phyloP scores from a whole-genome alignment of 129 eudicot species.

The Pseudognaphalium luteoalbum region DNA sequence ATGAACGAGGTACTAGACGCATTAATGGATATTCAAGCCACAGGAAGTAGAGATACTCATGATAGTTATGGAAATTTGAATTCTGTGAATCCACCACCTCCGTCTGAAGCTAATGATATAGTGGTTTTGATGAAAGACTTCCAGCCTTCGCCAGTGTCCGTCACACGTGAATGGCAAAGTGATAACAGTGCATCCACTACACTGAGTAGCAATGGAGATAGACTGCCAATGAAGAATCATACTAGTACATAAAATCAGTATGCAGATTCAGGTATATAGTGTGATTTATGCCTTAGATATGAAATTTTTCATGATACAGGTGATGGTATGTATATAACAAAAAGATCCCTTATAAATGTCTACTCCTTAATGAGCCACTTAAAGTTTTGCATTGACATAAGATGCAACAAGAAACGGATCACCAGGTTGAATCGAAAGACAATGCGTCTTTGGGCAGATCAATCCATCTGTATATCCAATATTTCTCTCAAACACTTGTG shows the following conservation, averaged over 20 bases:
- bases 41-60: conserved; percentile 15
- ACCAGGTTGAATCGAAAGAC: background rate
- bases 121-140: conserved; percentile 42
- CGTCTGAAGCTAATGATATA: conserved; percentile 50
- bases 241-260: conserved; percentile 1
- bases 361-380: background rate
- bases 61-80: conserved; percentile 1
- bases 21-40: conserved; percentile 45
- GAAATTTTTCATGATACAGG: background rate
- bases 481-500: background rate
- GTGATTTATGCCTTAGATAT: background rate
- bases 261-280: background rate
- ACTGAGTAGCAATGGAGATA: conserved; percentile 35
- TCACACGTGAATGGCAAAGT: conserved; percentile 51
- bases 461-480: background rate
- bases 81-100: conserved; percentile 28
- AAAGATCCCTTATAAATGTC: background rate
- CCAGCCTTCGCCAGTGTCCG: conserved; percentile 48
- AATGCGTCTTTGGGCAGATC: background rate
- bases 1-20: conserved; percentile 65
- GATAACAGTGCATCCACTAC: conserved; percentile 44
- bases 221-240: background rate
- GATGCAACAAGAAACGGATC: background rate
- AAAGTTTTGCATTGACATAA: background rate
- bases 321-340: background rate